Evolutionary conservation across 2,329 filamentous ascomycete species (phyloP).

Genomic region (Xylariaceae sp.): DNA sequence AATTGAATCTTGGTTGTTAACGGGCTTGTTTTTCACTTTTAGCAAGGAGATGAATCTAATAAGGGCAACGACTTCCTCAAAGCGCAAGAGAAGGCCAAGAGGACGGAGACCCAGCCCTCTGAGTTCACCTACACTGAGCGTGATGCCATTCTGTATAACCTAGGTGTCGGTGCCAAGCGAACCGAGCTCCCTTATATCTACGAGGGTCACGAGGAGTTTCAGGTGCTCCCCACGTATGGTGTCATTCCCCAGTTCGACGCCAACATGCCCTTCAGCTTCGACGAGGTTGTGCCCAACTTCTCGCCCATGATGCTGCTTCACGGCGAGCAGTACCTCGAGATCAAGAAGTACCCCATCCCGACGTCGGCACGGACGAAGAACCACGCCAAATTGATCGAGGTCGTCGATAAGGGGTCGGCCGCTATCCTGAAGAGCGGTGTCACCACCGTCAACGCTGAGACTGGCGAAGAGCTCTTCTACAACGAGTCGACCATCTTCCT

Average conservation of each 20-base stretch:
- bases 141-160: constrained; percentile 91
- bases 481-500: constrained; percentile 94
- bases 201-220: constrained; percentile 88
- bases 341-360: constrained; percentile 86
- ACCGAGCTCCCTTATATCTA: constrained; percentile 83
- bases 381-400: constrained; percentile 78
- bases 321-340: constrained; percentile 96
- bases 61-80: constrained; percentile 61
- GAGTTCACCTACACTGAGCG: constrained; percentile 79
- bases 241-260: constrained; percentile 93
- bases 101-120: constrained; percentile 53
- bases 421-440: constrained; percentile 76
- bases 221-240: constrained; percentile 89
- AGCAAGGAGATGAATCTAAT: constrained; percentile 16
- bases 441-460: constrained; percentile 78
- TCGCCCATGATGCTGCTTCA: constrained; percentile 98
- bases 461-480: constrained; percentile 89
- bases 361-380: constrained; percentile 73
- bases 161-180: constrained; percentile 87
- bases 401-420: constrained; percentile 90
- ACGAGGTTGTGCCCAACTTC: constrained; percentile 89
- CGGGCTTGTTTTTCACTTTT: constrained; percentile 19
- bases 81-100: constrained; percentile 70
- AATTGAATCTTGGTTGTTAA: constrained; percentile 18
- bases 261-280: constrained; percentile 70